These are phyloP conservation scores for Collybiopsis confluens DNA, from an alignment of 768 basidiomycete species.

Conservation along the genomic window DNA sequence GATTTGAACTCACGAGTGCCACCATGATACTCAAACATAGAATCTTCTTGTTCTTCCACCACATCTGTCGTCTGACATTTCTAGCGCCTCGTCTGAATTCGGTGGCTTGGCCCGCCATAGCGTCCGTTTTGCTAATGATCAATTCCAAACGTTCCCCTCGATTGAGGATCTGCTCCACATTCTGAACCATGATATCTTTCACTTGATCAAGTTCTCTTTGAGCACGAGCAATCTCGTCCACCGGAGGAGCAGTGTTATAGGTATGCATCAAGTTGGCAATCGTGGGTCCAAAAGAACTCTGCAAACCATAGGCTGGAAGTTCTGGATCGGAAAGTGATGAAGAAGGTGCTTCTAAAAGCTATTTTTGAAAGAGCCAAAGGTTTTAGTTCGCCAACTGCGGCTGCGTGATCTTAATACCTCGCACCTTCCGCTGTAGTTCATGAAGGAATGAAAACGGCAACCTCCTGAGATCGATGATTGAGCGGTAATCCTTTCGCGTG, in stretches of 20 bases:
- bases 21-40: conserved; percentile 66
- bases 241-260: conserved; percentile 85
- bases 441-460: conserved; percentile 93
- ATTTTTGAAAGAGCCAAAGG: conserved; percentile 9
- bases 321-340: conserved; percentile 50
- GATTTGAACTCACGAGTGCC: conserved; percentile 48
- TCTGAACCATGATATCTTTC: conserved; percentile 98
- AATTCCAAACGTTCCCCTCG: conserved; percentile 95
- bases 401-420: too few species aligned
- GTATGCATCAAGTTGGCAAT: conserved; percentile 77
- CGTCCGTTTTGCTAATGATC: conserved; percentile 95
- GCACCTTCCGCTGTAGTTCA: conserved; percentile 77
- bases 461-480: conserved; percentile 41
- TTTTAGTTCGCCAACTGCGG: too few species aligned
- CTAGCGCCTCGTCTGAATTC: conserved; percentile 89
- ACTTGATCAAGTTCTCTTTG: conserved; percentile 86
- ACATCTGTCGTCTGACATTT: conserved; percentile 79
- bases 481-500: background rate
- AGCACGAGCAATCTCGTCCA: conserved; percentile 86
- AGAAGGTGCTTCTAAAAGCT: conserved; percentile 64
- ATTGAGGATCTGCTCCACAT: conserved; percentile 92
- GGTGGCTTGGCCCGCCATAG: conserved; percentile 89
- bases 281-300: conserved; percentile 66
- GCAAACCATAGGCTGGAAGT: conserved; percentile 59
- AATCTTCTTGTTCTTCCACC: conserved; percentile 81